Percentiles rank a stretch among this genome's conserved stretches.
These are phyloP conservation scores for Sungouiozyma intestinalis DNA, from an alignment of 805 yeast genomes.

Conservation along the genomic window DNA sequence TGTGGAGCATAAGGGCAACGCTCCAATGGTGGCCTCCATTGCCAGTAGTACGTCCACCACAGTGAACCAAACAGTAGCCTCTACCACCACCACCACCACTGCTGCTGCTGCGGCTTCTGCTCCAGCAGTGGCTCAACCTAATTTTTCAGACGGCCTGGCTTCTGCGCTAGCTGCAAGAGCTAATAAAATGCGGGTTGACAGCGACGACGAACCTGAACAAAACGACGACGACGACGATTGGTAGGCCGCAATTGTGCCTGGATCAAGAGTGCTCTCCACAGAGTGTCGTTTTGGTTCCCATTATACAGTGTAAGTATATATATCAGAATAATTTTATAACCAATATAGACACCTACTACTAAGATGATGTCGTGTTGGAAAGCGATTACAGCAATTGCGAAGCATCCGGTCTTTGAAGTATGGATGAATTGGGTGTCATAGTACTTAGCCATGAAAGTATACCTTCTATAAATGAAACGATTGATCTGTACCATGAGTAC, in stretches of 20 bases:
- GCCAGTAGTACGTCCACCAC: constrained; percentile 5
- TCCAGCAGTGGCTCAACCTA: constrained; percentile 19
- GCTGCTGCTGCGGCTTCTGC: constrained; percentile 12
- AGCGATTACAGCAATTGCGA: too few species aligned
- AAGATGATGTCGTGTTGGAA: too few species aligned
- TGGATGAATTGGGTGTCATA: neutral
- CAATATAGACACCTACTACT: too few species aligned
- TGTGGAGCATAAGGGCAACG: constrained; percentile 37
- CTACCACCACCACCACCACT: constrained; percentile 1
- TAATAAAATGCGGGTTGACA: constrained; percentile 45
- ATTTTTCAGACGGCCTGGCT: constrained; percentile 76
- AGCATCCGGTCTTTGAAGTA: too few species aligned
- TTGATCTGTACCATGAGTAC: constrained; percentile 15
- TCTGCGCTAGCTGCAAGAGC: constrained; percentile 78
- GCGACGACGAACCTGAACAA: constrained; percentile 62
- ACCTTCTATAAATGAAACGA: constrained; percentile 5
- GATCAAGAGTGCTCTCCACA: neutral
- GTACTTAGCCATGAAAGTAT: constrained; percentile 7
- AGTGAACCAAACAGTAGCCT: neutral
- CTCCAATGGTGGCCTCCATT: constrained; percentile 32
- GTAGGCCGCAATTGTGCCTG: neutral
- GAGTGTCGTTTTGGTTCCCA: too few species aligned
- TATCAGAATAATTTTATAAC: too few species aligned
- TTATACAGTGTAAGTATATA: too few species aligned
- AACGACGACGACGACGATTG: constrained; percentile 46